Evolutionary conservation across 345 rosid genomes (phyloP), one percentile per base, ranked within the genome.

Genomic region (Ceriops decandra): DNA sequence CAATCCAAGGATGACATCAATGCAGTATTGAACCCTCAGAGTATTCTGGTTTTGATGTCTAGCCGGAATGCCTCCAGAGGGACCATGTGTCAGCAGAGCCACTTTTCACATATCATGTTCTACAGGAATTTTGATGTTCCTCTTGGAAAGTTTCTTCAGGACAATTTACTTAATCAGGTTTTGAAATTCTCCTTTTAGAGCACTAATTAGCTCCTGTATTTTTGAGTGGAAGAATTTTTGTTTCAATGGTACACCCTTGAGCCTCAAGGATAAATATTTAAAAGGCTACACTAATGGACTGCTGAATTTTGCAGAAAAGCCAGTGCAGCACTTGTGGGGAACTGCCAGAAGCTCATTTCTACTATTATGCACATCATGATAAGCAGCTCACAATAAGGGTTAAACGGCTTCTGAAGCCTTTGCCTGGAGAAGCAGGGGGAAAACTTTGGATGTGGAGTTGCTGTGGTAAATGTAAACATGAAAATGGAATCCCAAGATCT

Each of bases 391-490:
- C 88, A 15, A 83, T 95, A 76, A 85, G 73, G 80, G 89, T 87
- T 74, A 90, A 85, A 74, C 83, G 77, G 67, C 84, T 83, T 70
- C 68, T 81, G 28, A 85, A 82, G 68, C 31, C 42, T 68, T 82
- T 91, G 74, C 74, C 96, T 30, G 93, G 96, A 66, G 90, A 85
- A 77, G 82, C 68, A 38, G 81, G 85, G 77, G 90, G 90, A 73
- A 91, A 91, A 83, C 77, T 95, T 67, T 95, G 99, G 99, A 95
- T 91, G 99, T 95, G 99, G 99, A 84, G 96, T 76, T 68, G 91
- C 32, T 95, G 98, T 72, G 83, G 87, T 49, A 86, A 87, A 84
- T 95, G 99, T 77, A 84, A 79, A 71, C 67, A 75, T 70, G 81
- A 73, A 61, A 84, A 68, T 73, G 86, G 86, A 57, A 64, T 52